phyloP scores from a whole-genome alignment of 179 eudicot species.

The Gypsophila paniculata region DNA sequence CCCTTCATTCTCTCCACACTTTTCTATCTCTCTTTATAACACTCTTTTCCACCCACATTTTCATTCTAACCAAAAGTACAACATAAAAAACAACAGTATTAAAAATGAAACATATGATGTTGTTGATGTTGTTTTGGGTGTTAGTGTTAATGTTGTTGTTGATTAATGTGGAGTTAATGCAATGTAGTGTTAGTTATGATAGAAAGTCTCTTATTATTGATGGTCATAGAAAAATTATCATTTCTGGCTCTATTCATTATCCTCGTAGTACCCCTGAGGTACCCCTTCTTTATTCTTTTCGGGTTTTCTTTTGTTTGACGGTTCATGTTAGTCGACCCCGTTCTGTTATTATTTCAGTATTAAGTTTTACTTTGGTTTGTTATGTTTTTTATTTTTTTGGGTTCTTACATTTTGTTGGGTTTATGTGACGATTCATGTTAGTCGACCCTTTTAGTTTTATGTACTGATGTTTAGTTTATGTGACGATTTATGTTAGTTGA shows the following conservation, averaged over 20 bases:
- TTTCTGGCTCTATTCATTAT: slow-evolving; percentile 42
- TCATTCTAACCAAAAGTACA: too few relatives aligned
- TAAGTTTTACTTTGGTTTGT: too few relatives aligned
- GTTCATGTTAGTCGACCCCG: too few relatives aligned
- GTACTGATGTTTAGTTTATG: too few relatives aligned
- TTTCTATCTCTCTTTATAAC: slow-evolving; percentile 11
- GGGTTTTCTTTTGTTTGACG: too few relatives aligned
- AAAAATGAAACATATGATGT: slow-evolving; percentile 11
- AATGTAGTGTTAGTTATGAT: slow-evolving; percentile 35
- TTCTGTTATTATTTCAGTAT: too few relatives aligned
- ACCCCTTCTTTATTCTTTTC: background rate
- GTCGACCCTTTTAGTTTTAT: background rate
- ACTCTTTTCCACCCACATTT: slow-evolving; percentile 3
- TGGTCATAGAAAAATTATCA: slow-evolving; percentile 34
- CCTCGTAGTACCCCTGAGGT: slow-evolving; percentile 45
- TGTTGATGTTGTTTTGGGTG: slow-evolving; percentile 16
- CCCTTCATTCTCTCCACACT: background rate
- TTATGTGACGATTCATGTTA: background rate
- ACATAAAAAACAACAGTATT: background rate
- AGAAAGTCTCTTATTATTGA: slow-evolving; percentile 32
- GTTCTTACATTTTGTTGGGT: too few relatives aligned
- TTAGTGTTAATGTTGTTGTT: slow-evolving; percentile 18
- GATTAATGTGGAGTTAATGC: slow-evolving; percentile 16
- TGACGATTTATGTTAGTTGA: too few relatives aligned
- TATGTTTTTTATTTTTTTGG: too few relatives aligned